Evolutionary conservation across 2,329 filamentous ascomycete genomes (phyloP).

Genomic region (Verticillium alfalfae): DNA sequence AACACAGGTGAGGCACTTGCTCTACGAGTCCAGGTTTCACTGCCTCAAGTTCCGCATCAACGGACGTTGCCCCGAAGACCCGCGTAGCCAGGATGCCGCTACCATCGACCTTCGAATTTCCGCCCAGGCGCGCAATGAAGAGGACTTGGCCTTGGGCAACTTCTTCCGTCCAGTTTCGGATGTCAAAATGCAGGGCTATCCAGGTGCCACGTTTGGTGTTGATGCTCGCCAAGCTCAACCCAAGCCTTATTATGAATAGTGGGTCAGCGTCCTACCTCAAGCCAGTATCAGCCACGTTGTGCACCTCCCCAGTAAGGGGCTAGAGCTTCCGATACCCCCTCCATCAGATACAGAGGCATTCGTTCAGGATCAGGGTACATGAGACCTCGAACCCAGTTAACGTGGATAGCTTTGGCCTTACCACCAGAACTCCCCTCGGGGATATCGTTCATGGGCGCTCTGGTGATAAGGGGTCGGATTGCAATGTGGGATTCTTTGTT

Average conservation of each 20-base stretch:
- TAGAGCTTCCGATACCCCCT: conserved; percentile 11
- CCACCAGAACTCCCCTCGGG: conserved; percentile 19
- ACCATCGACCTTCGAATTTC: conserved; percentile 43
- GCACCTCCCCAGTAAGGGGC: conserved; percentile 16
- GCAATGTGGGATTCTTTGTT: conserved; percentile 17
- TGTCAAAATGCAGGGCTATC: conserved; percentile 35
- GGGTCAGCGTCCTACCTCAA: conserved; percentile 16
- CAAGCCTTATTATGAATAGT: conserved; percentile 17
- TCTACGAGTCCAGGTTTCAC: conserved; percentile 26
- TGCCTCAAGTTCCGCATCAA: conserved; percentile 27
- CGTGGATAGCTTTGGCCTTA: conserved; percentile 18
- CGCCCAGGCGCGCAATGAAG: conserved; percentile 33
- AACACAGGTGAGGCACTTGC: conserved; percentile 25
- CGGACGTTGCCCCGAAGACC: conserved; percentile 29
- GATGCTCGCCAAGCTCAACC: conserved; percentile 28
- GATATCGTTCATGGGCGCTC: conserved; percentile 23
- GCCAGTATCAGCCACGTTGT: conserved; percentile 12
- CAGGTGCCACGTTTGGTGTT: conserved; percentile 32
- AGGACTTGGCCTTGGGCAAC: conserved; percentile 24
- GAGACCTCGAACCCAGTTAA: conserved; percentile 19
- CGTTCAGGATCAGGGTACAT: conserved; percentile 15
- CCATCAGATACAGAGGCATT: conserved; percentile 15
- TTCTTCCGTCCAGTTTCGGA: conserved; percentile 33
- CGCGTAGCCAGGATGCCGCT: conserved; percentile 33
- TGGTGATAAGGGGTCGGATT: conserved; percentile 36